phyloP scores from a whole-genome alignment of 2,329 filamentous ascomycete genomes.

The Sarocladiaceae sp. region DNA sequence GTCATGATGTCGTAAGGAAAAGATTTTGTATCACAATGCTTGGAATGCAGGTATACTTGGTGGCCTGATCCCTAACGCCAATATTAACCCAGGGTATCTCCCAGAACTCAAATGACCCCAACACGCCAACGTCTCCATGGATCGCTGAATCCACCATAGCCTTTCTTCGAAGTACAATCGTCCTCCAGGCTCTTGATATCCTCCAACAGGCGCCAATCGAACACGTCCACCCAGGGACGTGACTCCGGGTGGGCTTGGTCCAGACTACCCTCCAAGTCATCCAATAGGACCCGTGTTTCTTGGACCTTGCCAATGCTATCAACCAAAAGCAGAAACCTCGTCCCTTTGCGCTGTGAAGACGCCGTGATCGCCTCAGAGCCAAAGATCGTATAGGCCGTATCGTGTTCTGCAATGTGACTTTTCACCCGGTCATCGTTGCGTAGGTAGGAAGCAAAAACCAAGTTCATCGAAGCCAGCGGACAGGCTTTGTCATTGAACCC shows the following conservation, averaged over 20 bases:
- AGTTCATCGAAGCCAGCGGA: conserved; percentile 25
- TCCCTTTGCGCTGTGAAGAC: too few species aligned
- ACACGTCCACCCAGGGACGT: conserved; percentile 28
- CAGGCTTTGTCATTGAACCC: conserved; percentile 28
- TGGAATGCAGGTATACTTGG: too few species aligned
- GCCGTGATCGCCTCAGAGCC: too few species aligned
- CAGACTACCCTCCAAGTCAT: neutral
- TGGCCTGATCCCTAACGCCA: too few species aligned
- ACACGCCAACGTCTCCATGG: conserved; percentile 40
- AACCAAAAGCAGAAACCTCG: conserved; percentile 32
- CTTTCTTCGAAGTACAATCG: conserved; percentile 20
- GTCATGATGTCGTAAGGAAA: conserved; percentile 11
- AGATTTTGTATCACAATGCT: too few species aligned
- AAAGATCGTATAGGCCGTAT: too few species aligned
- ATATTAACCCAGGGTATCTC: neutral
- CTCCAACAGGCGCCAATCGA: conserved; percentile 41
- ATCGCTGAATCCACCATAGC: conserved; percentile 28
- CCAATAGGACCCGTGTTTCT: neutral
- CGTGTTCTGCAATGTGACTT: neutral
- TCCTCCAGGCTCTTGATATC: conserved; percentile 34
- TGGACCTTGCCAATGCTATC: conserved; percentile 23
- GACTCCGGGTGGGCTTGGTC: neutral
- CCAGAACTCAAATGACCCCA: conserved; percentile 17
- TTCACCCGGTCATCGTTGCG: conserved; percentile 1
- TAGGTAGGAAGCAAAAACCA: conserved; percentile 39